phyloP scores from a whole-genome alignment of 768 basidiomycete genomes.

The Rhizopogon salebrosus region DNA sequence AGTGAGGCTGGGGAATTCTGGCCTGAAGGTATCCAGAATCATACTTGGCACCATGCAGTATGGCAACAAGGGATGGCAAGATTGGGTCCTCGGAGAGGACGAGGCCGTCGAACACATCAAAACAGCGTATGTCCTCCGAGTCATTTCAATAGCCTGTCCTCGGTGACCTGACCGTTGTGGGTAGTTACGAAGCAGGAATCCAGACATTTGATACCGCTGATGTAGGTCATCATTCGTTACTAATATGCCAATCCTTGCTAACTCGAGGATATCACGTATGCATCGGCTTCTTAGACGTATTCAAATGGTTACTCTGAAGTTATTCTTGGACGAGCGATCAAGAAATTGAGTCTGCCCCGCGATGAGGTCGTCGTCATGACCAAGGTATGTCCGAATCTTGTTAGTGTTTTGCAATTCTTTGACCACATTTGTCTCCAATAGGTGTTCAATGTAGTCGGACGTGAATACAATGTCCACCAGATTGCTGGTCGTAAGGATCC shows the following conservation, averaged over 20 bases:
- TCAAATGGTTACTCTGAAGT: conserved; percentile 63
- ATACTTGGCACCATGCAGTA: conserved; percentile 48
- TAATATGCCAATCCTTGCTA: too few relatives aligned
- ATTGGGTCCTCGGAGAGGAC: conserved; percentile 47
- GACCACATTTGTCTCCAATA: conserved; percentile 6
- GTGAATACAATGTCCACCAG: conserved; percentile 11
- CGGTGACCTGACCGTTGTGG: neutral
- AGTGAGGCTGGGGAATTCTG: conserved; percentile 43
- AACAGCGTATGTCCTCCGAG: conserved; percentile 38
- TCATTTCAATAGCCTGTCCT: neutral
- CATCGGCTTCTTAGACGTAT: conserved; percentile 48
- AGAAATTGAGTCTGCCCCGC: conserved; percentile 59
- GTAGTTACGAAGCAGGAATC: conserved; percentile 30
- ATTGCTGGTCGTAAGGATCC: conserved; percentile 16
- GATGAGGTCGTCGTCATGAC: conserved; percentile 77
- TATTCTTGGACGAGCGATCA: conserved; percentile 69
- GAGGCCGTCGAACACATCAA: conserved; percentile 41
- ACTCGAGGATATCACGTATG: too few relatives aligned
- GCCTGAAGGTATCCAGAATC: conserved; percentile 45
- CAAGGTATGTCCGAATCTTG: conserved; percentile 38
- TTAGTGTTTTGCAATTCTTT: neutral
- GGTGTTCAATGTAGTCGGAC: conserved; percentile 38
- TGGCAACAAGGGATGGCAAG: conserved; percentile 43
- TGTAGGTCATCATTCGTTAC: too few relatives aligned
- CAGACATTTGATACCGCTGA: conserved; percentile 32